A percentile compares a stretch with the other conserved stretches of the same genome.
Conservation (phyloP, 768 basidiomycete species). For the Boletus sp. region DNA sequence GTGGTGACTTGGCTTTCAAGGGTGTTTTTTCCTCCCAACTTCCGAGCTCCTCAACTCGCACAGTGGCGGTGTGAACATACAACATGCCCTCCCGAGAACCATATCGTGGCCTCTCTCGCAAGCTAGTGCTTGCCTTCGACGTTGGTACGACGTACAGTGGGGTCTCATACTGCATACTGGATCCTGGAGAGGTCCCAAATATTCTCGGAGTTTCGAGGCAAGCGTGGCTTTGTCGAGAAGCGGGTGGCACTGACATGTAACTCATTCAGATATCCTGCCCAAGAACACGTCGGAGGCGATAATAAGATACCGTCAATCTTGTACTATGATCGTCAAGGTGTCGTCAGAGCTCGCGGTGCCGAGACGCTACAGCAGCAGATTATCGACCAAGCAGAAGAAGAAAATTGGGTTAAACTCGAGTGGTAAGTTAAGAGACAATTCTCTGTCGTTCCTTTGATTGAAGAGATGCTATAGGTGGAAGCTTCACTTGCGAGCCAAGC, state of each 20-base stretch:
- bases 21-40: background rate
- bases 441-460: too few species aligned
- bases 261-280: conserved; percentile 41
- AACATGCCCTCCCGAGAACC: conserved; percentile 29
- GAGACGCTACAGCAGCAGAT: conserved; percentile 38
- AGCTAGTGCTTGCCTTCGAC: conserved; percentile 40
- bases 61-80: background rate
- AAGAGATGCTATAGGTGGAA: conserved; percentile 26
- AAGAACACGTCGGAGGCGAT: conserved; percentile 42
- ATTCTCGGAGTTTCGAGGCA: conserved; percentile 31
- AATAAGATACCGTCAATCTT: conserved; percentile 40
- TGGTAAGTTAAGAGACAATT: conserved; percentile 26
- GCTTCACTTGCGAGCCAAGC: conserved; percentile 36
- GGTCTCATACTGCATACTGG: conserved; percentile 35
- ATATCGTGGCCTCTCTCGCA: conserved; percentile 39
- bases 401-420: conserved; percentile 37
- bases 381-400: conserved; percentile 39
- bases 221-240: background rate
- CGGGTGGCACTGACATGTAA: background rate
- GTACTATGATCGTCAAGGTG: conserved; percentile 18
- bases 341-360: conserved; percentile 41
- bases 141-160: conserved; percentile 28
- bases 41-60: background rate
- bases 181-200: conserved; percentile 33
- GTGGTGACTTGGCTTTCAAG: background rate